Evolutionary conservation across 768 basidiomycete species (phyloP).

Genomic region (Tulasnella sp.): DNA sequence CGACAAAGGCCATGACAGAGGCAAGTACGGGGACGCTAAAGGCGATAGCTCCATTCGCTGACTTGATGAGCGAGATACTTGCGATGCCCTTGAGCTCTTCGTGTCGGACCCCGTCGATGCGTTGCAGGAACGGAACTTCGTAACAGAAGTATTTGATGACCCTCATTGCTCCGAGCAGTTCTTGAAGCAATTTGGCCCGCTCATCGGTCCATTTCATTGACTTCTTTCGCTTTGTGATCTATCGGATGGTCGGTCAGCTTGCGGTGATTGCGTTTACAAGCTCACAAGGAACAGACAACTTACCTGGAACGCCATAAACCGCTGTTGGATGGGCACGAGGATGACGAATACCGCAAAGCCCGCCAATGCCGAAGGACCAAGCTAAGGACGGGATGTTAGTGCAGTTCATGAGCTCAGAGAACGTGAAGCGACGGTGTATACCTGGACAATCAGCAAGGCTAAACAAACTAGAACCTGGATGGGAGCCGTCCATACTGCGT

Average conservation of each 20-base stretch:
- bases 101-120: slow-evolving; percentile 44
- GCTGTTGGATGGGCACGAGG: slow-evolving; percentile 59
- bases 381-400: slow-evolving; percentile 28
- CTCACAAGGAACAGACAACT: slow-evolving; percentile 13
- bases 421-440: not conserved
- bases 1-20: slow-evolving; percentile 54
- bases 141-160: slow-evolving; percentile 82
- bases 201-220: slow-evolving; percentile 85
- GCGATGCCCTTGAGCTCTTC: slow-evolving; percentile 46
- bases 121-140: slow-evolving; percentile 45
- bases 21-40: slow-evolving; percentile 52
- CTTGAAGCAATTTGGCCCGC: slow-evolving; percentile 79
- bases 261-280: no score
- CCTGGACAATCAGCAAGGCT: slow-evolving; percentile 41
- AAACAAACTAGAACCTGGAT: slow-evolving; percentile 73
- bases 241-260: slow-evolving; percentile 35
- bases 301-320: slow-evolving; percentile 64
- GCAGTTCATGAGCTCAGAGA: not conserved
- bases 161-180: slow-evolving; percentile 80
- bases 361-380: slow-evolving; percentile 50
- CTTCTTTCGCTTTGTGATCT: slow-evolving; percentile 52
- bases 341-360: slow-evolving; percentile 55
- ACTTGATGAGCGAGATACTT: slow-evolving; percentile 47
- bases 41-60: slow-evolving; percentile 50
- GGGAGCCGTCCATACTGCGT: slow-evolving; percentile 28